Evolutionary conservation across 1,284 basidiomycete species (phyloP).

Genomic region (Cryptococcus sp.): DNA sequence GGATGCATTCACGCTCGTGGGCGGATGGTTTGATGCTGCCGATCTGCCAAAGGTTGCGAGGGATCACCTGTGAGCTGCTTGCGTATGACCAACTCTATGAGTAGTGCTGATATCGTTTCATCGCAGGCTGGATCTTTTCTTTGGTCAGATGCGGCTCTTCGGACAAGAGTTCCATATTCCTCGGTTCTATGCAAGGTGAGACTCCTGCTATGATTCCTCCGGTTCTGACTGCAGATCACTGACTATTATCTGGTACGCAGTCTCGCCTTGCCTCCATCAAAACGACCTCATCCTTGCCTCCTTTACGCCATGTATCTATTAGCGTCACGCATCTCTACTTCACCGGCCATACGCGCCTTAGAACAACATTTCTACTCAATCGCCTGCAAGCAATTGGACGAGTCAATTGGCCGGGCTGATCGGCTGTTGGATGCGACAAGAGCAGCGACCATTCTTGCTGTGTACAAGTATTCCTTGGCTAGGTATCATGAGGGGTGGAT

Average conservation of each 20-base stretch:
- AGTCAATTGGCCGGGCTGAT: conserved; percentile 30
- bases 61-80: conserved; percentile 40
- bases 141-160: conserved; percentile 34
- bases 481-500: conserved; percentile 44
- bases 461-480: conserved; percentile 40
- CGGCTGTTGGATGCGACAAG: conserved; percentile 39
- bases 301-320: conserved; percentile 47
- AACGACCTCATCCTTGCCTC: conserved; percentile 45
- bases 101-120: neutral
- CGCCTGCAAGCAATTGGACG: conserved; percentile 32
- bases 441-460: conserved; percentile 39
- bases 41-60: conserved; percentile 44
- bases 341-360: conserved; percentile 31
- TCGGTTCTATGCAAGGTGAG: conserved; percentile 41
- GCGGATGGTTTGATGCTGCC: conserved; percentile 46
- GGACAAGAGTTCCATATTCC: conserved; percentile 42
- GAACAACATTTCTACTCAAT: conserved; percentile 42
- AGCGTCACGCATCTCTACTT: conserved; percentile 34
- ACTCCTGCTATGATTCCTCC: neutral
- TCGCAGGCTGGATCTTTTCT: conserved; percentile 40
- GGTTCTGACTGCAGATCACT: neutral
- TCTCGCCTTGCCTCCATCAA: conserved; percentile 33
- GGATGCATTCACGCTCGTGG: conserved; percentile 24
- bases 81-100: neutral
- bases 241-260: conserved; percentile 6